Base-by-base conservation (phyloP, 2,329 filamentous ascomycete genomes). In the Colletotrichum caudatum region DNA sequence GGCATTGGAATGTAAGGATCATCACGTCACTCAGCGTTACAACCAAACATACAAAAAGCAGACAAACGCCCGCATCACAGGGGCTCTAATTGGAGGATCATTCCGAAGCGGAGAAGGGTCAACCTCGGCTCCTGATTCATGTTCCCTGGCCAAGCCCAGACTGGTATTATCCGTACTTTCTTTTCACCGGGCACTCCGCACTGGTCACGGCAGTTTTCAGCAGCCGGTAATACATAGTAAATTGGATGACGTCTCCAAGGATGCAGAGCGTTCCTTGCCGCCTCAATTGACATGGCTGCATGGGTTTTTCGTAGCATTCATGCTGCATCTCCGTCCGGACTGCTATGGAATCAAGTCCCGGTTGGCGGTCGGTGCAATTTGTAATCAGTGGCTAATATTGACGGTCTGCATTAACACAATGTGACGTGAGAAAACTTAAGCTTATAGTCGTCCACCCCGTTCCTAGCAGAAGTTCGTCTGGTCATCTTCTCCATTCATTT, bases 161-260 rank as follows among this genome's bases (percentile, higher is more conserved):
- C n/a, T 39, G 57, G 57, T 61, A 66, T 7, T 61, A 66, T 7
- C 48, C 23, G 5, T 12, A 11, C 44, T 46, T 53, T 58, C 41
- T 35, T 53, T 46, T 51, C 51, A 58, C 69, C 35, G 41, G 44
- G 53, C 58, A 63, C 46, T 35, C 44, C 33, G 68, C 44, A 59
- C 58, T 44, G 58, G 54, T 68, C 29, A 41, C 46, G 39, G 44
- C 58, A 63, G 58, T 63, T 63, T 59, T 29, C 16, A 35, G 51
- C 23, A 51, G 44, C 51, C 18, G 37, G 33, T 41, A 23, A 41
- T 53, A 23, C 46, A 12, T 23, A 48, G 20, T 23, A 23, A 59
- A 63, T 68, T 64, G 29, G 59, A 71, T 71, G 69, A 71, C 69
- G 58, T 64, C 64, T 69, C 39, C 64, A 48, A 68, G 64, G 50